These are phyloP conservation scores for Metschnikowia reukaufii DNA, from an alignment of 805 yeast genomes.

Conservation along the genomic window DNA sequence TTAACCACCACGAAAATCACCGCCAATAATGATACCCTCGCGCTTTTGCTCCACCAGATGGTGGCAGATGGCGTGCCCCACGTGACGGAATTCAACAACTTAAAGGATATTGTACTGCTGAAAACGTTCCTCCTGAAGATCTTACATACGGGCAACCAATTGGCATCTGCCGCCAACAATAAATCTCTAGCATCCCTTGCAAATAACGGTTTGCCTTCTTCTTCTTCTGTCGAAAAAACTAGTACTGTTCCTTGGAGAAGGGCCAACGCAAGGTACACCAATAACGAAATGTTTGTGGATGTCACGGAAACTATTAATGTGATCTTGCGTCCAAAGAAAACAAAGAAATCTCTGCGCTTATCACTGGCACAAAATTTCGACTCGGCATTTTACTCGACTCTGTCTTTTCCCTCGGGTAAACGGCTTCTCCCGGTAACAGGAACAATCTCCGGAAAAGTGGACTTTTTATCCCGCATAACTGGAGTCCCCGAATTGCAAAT, in stretches of 20 bases:
- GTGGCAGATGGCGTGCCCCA: slow-evolving; percentile 76
- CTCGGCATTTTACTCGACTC: slow-evolving; percentile 26
- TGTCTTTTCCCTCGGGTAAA: slow-evolving; percentile 15
- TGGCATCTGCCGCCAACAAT: slow-evolving; percentile 30
- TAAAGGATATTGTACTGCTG: slow-evolving; percentile 69
- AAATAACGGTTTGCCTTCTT: slow-evolving; percentile 4
- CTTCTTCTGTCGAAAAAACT: slow-evolving; percentile 10
- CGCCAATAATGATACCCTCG: slow-evolving; percentile 67
- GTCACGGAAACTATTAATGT: slow-evolving; percentile 64
- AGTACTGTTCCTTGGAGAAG: slow-evolving; percentile 72
- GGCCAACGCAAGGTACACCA: slow-evolving; percentile 64
- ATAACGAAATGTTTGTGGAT: slow-evolving; percentile 87
- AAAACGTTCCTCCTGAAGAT: slow-evolving; percentile 55
- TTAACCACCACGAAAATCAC: slow-evolving; percentile 59
- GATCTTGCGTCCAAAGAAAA: slow-evolving; percentile 35
- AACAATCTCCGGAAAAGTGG: slow-evolving; percentile 60
- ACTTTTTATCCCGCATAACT: slow-evolving; percentile 66
- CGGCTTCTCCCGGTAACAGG: slow-evolving; percentile 47
- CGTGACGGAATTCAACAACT: slow-evolving; percentile 65
- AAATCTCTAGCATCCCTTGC: slow-evolving; percentile 23
- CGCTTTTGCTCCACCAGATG: slow-evolving; percentile 72
- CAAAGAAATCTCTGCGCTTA: slow-evolving; percentile 11
- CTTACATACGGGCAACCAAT: slow-evolving; percentile 40
- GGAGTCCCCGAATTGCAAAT: slow-evolving; percentile 75
- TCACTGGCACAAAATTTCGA: slow-evolving; percentile 20